These are phyloP conservation scores for Pythium grandisporangium DNA, from an alignment of 352 stramenopile species.

Conservation along the genomic window DNA sequence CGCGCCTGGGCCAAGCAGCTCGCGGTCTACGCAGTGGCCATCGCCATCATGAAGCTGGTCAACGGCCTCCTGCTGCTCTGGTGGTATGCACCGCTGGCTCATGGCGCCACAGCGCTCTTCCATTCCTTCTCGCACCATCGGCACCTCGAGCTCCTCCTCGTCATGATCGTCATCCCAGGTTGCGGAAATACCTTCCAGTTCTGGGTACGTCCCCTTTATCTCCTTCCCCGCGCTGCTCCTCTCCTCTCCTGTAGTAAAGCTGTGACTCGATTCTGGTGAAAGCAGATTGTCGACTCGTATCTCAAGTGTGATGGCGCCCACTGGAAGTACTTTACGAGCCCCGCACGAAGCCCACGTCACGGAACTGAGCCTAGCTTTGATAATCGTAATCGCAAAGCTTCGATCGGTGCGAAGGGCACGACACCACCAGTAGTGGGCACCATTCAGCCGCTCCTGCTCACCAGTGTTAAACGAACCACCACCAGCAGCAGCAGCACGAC, in stretches of 20 bases:
- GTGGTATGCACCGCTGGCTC: constrained; percentile 35
- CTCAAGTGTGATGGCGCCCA: constrained; percentile 37
- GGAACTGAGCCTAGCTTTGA: too few relatives aligned
- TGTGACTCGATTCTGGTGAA: too few relatives aligned
- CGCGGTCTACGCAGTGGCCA: constrained; percentile 23
- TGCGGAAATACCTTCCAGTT: constrained; percentile 66
- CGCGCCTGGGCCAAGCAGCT: constrained; percentile 50
- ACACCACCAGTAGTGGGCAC: too few relatives aligned
- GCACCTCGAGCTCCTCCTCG: constrained; percentile 60
- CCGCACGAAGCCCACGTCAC: too few relatives aligned
- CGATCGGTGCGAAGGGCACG: too few relatives aligned
- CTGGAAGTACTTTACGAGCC: constrained; percentile 29
- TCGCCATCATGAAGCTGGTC: constrained; percentile 48
- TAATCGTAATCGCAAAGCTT: too few relatives aligned
- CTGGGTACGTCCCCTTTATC: constrained; percentile 27
- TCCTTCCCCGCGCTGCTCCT: too few relatives aligned
- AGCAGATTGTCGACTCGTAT: constrained; percentile 50
- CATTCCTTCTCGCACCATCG: constrained; percentile 40
- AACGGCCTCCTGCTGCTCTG: constrained; percentile 26
- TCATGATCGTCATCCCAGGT: constrained; percentile 70
- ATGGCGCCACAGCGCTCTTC: constrained; percentile 37
- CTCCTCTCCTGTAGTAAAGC: too few relatives aligned
- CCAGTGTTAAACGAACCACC: too few relatives aligned
- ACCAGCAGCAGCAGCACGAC: too few relatives aligned
- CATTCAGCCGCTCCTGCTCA: too few relatives aligned